Evolutionary conservation across 805 yeast species (phyloP).

Genomic region (Monosporozyma solicola): DNA sequence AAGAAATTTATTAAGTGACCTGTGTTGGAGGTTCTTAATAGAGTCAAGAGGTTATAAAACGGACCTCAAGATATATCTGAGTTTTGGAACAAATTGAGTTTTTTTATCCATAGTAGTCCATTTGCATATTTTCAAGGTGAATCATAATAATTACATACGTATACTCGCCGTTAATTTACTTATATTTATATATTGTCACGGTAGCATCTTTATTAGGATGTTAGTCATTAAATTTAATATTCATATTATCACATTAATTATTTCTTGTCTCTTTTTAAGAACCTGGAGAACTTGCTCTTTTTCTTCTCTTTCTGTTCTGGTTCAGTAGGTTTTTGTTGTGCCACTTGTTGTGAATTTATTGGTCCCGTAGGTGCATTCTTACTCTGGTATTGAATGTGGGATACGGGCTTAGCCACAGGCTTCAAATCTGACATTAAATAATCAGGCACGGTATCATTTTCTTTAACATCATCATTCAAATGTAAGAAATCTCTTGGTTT

Average conservation of each 20-base stretch:
- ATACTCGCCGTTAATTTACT: neutral
- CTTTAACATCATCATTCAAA: constrained; percentile 31
- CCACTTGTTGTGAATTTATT: neutral
- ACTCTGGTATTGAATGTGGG: constrained; percentile 13
- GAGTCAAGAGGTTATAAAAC: too few species aligned
- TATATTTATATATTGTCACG: neutral
- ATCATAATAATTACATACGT: neutral
- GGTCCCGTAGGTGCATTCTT: neutral
- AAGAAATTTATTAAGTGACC: constrained; percentile 30
- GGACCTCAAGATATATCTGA: neutral
- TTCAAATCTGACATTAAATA: constrained; percentile 31
- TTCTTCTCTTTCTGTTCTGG: constrained; percentile 34
- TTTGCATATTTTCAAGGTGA: neutral
- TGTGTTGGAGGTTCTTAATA: neutral
- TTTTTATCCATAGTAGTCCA: neutral
- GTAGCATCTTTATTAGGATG: neutral
- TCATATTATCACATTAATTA: neutral
- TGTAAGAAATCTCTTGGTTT: constrained; percentile 35
- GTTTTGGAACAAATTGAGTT: too few species aligned
- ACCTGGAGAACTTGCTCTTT: constrained; percentile 38
- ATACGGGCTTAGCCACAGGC: constrained; percentile 20
- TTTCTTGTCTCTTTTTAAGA: constrained; percentile 29
- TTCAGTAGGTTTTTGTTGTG: neutral
- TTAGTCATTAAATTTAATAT: neutral
- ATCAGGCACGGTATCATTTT: constrained; percentile 35